Evolutionary conservation across 148 eudicot species (phyloP).

Genomic region (Amaranthus palmeri): DNA sequence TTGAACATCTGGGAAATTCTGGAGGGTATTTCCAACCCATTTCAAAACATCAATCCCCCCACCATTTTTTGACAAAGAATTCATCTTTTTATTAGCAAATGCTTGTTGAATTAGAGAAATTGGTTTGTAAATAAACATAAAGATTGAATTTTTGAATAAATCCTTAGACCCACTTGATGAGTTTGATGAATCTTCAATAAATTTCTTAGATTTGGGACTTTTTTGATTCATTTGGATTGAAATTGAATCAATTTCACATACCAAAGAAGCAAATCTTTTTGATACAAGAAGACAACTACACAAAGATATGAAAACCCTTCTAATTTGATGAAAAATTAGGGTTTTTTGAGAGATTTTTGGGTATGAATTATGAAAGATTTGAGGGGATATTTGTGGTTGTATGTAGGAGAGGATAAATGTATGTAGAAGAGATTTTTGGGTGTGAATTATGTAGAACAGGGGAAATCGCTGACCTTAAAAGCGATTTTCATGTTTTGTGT

Average conservation of each 20-base stretch:
- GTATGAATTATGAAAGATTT: background rate
- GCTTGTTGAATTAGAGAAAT: conserved; percentile 12
- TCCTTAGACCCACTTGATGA: conserved; percentile 20
- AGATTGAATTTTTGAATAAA: conserved; percentile 26
- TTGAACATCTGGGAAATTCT: conserved; percentile 34
- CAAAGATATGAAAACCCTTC: conserved; percentile 19
- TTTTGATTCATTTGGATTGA: conserved; percentile 19
- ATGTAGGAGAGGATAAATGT: background rate
- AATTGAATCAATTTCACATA: conserved; percentile 38
- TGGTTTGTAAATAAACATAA: conserved; percentile 31
- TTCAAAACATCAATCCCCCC: conserved; percentile 21
- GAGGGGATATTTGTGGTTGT: background rate
- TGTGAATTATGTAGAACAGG: too few species aligned
- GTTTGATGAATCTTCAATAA: background rate
- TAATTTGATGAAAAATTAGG: too few species aligned
- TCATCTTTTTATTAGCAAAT: conserved; percentile 10
- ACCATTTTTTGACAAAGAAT: conserved; percentile 17
- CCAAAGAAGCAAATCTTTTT: conserved; percentile 38
- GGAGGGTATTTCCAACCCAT: conserved; percentile 31
- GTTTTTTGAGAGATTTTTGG: background rate
- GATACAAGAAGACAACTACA: conserved; percentile 39
- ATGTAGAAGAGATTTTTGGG: too few species aligned
- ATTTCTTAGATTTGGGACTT: conserved; percentile 3
- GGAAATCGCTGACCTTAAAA: too few species aligned
- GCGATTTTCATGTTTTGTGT: too few species aligned